phyloP scores from a whole-genome alignment of 805 yeast genomes.

The Starmera pachycereana region DNA sequence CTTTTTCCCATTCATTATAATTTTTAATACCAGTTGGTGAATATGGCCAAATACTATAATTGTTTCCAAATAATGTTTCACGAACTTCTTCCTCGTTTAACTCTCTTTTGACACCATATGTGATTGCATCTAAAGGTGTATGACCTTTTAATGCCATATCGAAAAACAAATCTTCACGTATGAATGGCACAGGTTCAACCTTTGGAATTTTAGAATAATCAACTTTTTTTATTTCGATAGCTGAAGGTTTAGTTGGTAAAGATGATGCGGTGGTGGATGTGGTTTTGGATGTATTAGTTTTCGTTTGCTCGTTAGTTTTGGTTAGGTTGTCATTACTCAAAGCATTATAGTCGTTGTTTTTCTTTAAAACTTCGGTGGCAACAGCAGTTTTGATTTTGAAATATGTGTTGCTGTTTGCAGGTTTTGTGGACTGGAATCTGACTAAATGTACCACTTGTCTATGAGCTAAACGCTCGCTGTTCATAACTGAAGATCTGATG shows the following conservation, averaged over 20 bases:
- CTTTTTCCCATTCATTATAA: background rate
- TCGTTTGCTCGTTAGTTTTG: conserved; percentile 1
- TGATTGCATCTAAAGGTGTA: conserved; percentile 8
- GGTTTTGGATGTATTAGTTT: background rate
- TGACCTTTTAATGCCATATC: conserved; percentile 15
- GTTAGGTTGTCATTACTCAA: conserved; percentile 15
- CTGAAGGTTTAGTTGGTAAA: background rate
- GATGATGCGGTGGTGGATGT: background rate
- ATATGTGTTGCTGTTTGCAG: background rate
- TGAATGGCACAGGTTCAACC: conserved; percentile 11
- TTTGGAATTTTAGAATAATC: conserved; percentile 9
- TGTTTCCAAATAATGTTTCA: background rate
- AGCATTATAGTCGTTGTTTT: conserved; percentile 14
- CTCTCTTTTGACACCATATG: background rate
- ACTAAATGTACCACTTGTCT: background rate
- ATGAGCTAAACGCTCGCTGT: background rate
- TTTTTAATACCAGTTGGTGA: background rate
- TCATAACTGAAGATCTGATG: background rate
- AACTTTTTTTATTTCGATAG: background rate
- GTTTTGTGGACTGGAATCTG: conserved; percentile 5
- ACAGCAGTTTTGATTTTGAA: conserved; percentile 6
- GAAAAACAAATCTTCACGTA: conserved; percentile 10
- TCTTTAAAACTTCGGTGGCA: conserved; percentile 1
- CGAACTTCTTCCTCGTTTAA: background rate
- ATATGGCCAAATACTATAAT: background rate